These are phyloP conservation scores for Aleurites moluccanus DNA, from an alignment of 441 rosid genomes.

Conservation along the genomic window DNA sequence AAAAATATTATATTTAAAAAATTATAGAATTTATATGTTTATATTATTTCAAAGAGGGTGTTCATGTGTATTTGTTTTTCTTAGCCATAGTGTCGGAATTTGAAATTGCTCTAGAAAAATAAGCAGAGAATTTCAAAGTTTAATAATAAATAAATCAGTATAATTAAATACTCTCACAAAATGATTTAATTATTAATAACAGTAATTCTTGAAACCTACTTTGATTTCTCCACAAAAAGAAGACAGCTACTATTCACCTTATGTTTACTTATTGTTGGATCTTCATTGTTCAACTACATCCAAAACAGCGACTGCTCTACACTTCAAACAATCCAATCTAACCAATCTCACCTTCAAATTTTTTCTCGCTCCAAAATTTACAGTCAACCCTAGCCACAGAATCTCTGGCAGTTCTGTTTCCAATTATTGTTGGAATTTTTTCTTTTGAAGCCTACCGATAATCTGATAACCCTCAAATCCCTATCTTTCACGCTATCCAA, in stretches of 20 bases:
- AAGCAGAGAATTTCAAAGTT: background rate
- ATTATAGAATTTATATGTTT: no score
- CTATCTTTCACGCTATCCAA: slow-evolving; percentile 1
- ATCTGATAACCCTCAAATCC: background rate
- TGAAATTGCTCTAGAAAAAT: background rate
- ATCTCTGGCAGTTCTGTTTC: background rate
- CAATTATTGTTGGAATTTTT: background rate
- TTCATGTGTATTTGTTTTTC: background rate
- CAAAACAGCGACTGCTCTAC: background rate
- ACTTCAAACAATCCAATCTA: background rate
- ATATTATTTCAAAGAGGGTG: no score
- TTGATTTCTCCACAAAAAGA: slow-evolving; percentile 13
- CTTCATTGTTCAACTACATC: slow-evolving; percentile 23
- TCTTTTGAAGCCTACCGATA: slow-evolving; percentile 1
- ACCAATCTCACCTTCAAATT: slow-evolving; percentile 9
- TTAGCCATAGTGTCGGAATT: no score
- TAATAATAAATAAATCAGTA: background rate
- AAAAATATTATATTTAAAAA: no score
- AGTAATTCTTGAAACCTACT: slow-evolving; percentile 10
- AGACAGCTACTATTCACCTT: slow-evolving; percentile 28
- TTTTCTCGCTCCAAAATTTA: background rate
- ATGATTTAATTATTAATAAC: background rate
- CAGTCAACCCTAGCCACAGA: slow-evolving; percentile 28
- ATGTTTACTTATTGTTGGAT: slow-evolving; percentile 12
- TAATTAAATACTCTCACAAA: background rate